These are phyloP conservation scores for Amoeboaphelidium occidentale DNA, from an alignment of 371 early-diverging fungal species.

Conservation along the genomic window DNA sequence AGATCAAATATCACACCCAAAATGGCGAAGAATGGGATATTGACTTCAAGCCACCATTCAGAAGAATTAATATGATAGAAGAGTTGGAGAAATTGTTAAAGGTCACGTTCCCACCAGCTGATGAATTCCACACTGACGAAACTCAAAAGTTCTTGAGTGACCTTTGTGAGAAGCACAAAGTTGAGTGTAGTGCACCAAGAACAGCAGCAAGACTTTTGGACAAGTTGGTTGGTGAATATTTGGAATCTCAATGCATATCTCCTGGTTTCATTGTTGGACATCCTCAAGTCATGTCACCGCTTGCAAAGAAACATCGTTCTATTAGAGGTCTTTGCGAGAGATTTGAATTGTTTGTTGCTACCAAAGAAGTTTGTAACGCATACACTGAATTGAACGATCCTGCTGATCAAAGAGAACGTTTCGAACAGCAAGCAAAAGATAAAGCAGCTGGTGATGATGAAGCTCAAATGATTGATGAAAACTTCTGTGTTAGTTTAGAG, in stretches of 20 bases:
- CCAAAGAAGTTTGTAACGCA: conserved; percentile 96
- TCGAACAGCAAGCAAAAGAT: conserved; percentile 88
- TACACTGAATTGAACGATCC: conserved; percentile 99
- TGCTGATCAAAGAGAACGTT: conserved; percentile 85
- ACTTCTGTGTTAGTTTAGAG: conserved; percentile 91
- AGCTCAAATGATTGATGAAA: conserved; percentile 96
- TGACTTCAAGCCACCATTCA: conserved; percentile 94
- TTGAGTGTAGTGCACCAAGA: conserved; percentile 83
- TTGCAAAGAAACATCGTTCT: conserved; percentile 94
- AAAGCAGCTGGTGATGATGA: conserved; percentile 98
- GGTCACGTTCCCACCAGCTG: conserved; percentile 70
- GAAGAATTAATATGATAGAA: conserved; percentile 75
- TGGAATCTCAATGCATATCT: conserved; percentile 81
- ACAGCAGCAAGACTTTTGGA: conserved; percentile 90
- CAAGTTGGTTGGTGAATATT: conserved; percentile 93
- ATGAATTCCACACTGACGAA: conserved; percentile 49
- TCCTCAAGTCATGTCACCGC: conserved; percentile 96
- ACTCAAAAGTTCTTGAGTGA: conserved; percentile 68
- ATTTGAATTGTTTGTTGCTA: conserved; percentile 97
- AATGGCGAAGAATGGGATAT: conserved; percentile 47
- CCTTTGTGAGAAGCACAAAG: conserved; percentile 68
- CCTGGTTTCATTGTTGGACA: conserved; percentile 97
- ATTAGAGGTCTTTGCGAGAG: conserved; percentile 87
- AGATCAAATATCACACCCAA: conserved; percentile 75
- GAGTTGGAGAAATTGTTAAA: conserved; percentile 75